Base-by-base conservation (phyloP, 1,139 yeast species). In the Pichia sp. region DNA sequence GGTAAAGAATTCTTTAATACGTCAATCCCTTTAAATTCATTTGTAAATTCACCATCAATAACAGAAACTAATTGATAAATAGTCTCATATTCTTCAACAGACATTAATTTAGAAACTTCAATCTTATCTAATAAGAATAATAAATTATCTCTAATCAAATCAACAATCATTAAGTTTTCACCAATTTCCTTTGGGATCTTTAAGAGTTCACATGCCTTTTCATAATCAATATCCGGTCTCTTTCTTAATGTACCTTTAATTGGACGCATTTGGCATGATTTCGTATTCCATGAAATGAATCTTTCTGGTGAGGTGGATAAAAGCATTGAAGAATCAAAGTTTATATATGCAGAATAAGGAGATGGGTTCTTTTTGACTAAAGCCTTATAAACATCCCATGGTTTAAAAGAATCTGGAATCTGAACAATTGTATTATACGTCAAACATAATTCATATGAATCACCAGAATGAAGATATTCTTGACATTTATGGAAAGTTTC, bases 111-210 rank as follows among this genome's bases (percentile, higher is more conserved):
- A 3, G 87, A 72, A 2, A 91, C 96, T 6, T 72, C 62, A 3
- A 93, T 96, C 8, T 75, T 62, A 4, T 78, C 71, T n/a, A 87
- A 69, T 46, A 90, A 72, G 56, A 82, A 83, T 59, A 81, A 83
- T 44, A 94, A 72, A 63, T 94, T 99, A 65, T 94, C 97, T 51
- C 99, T 77, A 44, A 94, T 94, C 50, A 94, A 69, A 65, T 94
- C 99, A 10, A 93, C 96, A 69, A 94, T 94, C 99, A 94, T 94
- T 47, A 94, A 70, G 58, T 94, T 93, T 62, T 94, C 99, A 0
- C 96, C 99, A 65, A 85, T 79, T 65, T 94, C 99, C 64, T 94
- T 94, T 1, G 96, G 95, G 1, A 96, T 85, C 52, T 83, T 78
- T 40, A 94, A 69, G 17, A 88, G 77, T 31, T 67, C 63, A 6